Base-by-base conservation (phyloP, 352 stramenopile genomes). In the Phytophthora pini region DNA sequence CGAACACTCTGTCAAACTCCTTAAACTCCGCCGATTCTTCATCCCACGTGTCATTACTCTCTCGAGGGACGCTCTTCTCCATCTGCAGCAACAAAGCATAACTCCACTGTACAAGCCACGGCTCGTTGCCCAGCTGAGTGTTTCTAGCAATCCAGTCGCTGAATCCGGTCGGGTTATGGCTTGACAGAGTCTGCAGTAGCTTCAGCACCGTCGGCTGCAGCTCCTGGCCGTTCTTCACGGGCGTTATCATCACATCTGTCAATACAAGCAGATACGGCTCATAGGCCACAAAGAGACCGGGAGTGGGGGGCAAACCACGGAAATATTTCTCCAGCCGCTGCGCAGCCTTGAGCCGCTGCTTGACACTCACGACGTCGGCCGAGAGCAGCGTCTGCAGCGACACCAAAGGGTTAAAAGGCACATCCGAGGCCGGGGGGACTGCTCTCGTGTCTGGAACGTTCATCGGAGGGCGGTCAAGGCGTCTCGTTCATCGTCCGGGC, bases 41-140 rank as follows among this genome's bases (percentile, higher is more conserved):
- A 39, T 71, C 56, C 79, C 79, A 87, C 9, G 12, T 13, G 11
- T 22, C 31, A 15, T 40, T 36, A 5, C 63, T 57, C 10, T 27
- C 24, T 59, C 39, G 58, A 5, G 79, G 79, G 32, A 89, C 57
- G 4, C 50, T 60, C 31, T 67, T 64, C 46, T 82, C 74, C 9
- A 58, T 61, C 48, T 83, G 73, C 20, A 77, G 48, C 49, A 88
- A 39, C n/a, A 87, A 46, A 8, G 60, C 46, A 17, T 66, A 81
- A 38, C 65, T 83, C 79, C 79, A 88, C 15, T 86, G 73, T 17
- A 90, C 65, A 10, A 86, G 66, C 76, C 77, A 87, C 8, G 57
- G 59, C 20, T 88, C 75, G 29, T 79, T 69, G 6, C 75, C 73
- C 2, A 76, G 22, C 22, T 79, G 64, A 10, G 56, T 53, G 38